These are phyloP conservation scores for Symbiodinium pilosum DNA, from an alignment of 73 alveolate species.

Conservation along the genomic window DNA sequence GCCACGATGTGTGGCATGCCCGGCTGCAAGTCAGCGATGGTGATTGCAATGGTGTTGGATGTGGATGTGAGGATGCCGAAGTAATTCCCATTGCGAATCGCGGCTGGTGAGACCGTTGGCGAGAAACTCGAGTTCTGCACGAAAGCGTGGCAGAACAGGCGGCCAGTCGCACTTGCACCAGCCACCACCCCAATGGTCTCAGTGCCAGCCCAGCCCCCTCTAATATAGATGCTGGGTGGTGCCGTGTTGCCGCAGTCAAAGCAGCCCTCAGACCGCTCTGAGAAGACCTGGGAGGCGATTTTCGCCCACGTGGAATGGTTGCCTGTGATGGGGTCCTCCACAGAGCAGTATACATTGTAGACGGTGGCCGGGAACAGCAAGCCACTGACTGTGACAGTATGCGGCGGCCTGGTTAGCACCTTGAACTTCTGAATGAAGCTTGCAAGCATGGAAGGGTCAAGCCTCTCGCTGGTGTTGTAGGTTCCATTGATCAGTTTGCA, in stretches of 20 bases:
- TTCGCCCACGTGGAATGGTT: conserved; percentile 59
- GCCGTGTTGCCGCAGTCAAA: conserved; percentile 48
- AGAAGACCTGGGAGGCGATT: not conserved
- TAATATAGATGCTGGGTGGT: conserved; percentile 23
- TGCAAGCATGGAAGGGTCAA: not conserved
- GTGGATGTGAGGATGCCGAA: conserved; percentile 31
- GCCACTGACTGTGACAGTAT: conserved; percentile 74
- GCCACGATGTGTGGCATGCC: conserved; percentile 12
- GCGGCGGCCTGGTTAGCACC: conserved; percentile 30
- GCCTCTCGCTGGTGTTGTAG: not conserved
- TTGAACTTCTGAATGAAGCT: conserved; percentile 79
- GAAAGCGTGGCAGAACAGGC: not conserved
- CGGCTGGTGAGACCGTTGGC: not conserved
- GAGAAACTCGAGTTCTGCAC: not conserved
- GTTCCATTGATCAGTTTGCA: conserved; percentile 29
- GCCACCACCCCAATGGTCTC: not conserved
- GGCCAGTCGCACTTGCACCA: conserved; percentile 6
- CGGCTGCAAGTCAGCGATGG: not conserved
- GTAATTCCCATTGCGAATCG: conserved; percentile 32
- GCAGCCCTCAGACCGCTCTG: conserved; percentile 54
- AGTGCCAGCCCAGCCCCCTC: conserved; percentile 56
- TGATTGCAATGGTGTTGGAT: not conserved
- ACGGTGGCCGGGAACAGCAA: conserved; percentile 60
- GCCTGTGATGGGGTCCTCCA: conserved; percentile 30
- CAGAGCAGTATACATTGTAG: conserved; percentile 71